phyloP scores from a whole-genome alignment of 768 basidiomycete genomes.

The Boletus rubropictus region DNA sequence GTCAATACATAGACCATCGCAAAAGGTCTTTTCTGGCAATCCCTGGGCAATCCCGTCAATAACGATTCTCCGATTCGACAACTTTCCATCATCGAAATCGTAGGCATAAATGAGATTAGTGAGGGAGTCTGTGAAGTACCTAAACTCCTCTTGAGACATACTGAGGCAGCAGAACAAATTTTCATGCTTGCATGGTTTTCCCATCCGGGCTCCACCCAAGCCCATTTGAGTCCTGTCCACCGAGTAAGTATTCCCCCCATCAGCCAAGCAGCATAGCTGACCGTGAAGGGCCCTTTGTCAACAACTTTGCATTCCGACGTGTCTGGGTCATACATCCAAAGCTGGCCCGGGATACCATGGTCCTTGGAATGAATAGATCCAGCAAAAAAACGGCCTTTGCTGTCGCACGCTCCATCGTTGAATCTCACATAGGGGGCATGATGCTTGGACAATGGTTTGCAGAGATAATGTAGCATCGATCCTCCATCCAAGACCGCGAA shows the following conservation, averaged over 20 bases:
- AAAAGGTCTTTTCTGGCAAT: constrained; percentile 44
- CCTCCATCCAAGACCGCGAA: constrained; percentile 15
- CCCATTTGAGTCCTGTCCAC: constrained; percentile 16
- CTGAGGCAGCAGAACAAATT: constrained; percentile 2
- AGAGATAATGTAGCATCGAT: constrained; percentile 45
- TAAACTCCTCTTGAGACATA: constrained; percentile 22
- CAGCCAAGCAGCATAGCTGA: constrained; percentile 25
- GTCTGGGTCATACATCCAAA: constrained; percentile 55
- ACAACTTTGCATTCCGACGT: constrained; percentile 43
- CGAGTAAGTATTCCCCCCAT: not conserved
- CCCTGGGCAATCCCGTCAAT: constrained; percentile 54
- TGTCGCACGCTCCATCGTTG: constrained; percentile 69
- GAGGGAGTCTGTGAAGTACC: constrained; percentile 67
- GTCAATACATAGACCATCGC: constrained; percentile 65
- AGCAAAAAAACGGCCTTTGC: constrained; percentile 57
- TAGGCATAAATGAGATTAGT: constrained; percentile 64
- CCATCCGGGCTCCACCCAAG: constrained; percentile 20
- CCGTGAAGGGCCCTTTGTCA: constrained; percentile 64
- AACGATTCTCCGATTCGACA: constrained; percentile 52
- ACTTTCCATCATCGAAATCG: constrained; percentile 42
- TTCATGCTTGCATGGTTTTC: constrained; percentile 18
- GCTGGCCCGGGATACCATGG: constrained; percentile 46
- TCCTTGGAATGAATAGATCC: constrained; percentile 54
- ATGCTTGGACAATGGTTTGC: constrained; percentile 42
- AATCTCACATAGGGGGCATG: constrained; percentile 48